Evolutionary conservation across 495 filamentous ascomycete genomes (phyloP).

Genomic region (Podospora bellae-mahoneyi): DNA sequence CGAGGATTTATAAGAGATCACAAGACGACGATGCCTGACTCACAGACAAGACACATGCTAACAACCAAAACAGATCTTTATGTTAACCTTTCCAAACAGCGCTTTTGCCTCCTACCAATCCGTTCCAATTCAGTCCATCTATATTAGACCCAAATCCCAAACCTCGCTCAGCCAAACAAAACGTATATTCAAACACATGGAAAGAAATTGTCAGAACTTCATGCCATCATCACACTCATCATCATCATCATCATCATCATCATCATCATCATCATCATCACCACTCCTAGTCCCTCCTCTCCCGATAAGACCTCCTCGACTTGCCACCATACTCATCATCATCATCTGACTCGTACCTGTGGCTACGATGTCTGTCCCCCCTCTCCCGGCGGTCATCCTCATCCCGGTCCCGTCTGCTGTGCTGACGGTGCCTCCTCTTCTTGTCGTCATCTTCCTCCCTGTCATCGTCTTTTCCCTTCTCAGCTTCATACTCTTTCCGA

Average conservation of each 20-base stretch:
- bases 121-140: neutral
- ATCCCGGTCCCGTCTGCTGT: slow-evolving; percentile 22
- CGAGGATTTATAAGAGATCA: neutral
- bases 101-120: neutral
- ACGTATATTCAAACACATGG: neutral
- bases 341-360: slow-evolving; percentile 17
- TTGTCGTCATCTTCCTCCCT: slow-evolving; percentile 17
- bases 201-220: slow-evolving; percentile 2
- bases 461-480: slow-evolving; percentile 10
- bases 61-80: neutral
- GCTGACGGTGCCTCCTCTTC: slow-evolving; percentile 21
- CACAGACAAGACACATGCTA: neutral
- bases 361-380: slow-evolving; percentile 15
- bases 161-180: neutral
- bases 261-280: neutral
- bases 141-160: neutral
- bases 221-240: slow-evolving; percentile 10
- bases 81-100: neutral
- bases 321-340: slow-evolving; percentile 18
- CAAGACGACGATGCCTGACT: neutral
- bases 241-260: slow-evolving; percentile 3
- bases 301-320: slow-evolving; percentile 14
- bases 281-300: slow-evolving; percentile 6
- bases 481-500: slow-evolving; percentile 13
- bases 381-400: slow-evolving; percentile 17